A percentile compares a stretch with the other conserved stretches of the same genome.
Evolutionary conservation across 352 stramenopile genomes (phyloP).

Genomic region (Globisporangium uncinulatum): DNA sequence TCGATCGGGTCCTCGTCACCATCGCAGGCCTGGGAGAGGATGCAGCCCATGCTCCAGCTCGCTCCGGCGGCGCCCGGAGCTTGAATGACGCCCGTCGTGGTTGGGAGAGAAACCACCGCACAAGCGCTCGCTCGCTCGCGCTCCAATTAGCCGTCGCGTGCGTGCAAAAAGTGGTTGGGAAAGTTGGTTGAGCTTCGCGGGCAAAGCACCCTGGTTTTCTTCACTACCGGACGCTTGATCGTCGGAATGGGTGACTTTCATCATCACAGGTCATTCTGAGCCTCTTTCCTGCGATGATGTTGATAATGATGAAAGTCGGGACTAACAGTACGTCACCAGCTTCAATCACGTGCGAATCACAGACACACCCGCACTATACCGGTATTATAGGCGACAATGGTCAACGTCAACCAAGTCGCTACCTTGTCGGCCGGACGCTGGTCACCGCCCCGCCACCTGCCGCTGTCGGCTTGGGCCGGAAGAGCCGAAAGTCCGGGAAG

Average conservation of each 20-base stretch:
- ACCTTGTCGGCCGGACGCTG: background rate
- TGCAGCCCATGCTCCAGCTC: constrained; percentile 14
- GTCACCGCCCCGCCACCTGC: constrained; percentile 1
- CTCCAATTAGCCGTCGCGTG: background rate
- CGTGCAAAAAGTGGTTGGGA: background rate
- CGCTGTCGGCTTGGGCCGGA: constrained; percentile 29
- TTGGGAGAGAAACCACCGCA: background rate
- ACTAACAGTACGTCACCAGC: no score
- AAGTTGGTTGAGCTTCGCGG: background rate
- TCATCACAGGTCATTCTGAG: no score
- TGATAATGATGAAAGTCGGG: no score
- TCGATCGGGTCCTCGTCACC: constrained; percentile 12
- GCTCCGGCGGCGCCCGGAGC: background rate
- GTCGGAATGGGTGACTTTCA: no score
- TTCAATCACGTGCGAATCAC: no score
- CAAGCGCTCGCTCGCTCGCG: background rate
- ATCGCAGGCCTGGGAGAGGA: constrained; percentile 16
- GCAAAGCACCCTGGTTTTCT: no score
- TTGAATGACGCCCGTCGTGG: background rate
- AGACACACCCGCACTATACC: no score
- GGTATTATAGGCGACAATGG: background rate
- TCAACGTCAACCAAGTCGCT: background rate
- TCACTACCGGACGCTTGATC: no score
- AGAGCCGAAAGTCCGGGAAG: constrained; percentile 59
- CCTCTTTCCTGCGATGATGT: no score